Conservation (phyloP, 2,329 filamentous ascomycete species). For the Alternaria brassicicola region DNA sequence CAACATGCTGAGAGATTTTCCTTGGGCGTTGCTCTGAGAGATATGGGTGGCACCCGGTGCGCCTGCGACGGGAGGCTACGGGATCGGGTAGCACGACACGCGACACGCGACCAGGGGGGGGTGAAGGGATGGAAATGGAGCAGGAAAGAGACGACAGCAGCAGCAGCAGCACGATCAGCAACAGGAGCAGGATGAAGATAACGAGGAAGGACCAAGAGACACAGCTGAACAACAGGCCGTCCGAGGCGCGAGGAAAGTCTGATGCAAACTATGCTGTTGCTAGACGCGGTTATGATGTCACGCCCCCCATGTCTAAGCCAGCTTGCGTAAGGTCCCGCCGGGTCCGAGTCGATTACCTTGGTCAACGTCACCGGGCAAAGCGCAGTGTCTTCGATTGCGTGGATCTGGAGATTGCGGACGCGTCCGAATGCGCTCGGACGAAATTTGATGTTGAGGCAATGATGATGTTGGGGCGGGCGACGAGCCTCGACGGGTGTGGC, state of each 20-base stretch:
- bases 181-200: constrained; percentile 3
- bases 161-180: constrained; percentile 3
- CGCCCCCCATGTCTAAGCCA: constrained; percentile 6
- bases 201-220: constrained; percentile 5
- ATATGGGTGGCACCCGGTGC: not conserved
- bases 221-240: constrained; percentile 4
- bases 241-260: constrained; percentile 10
- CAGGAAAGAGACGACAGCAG: not conserved
- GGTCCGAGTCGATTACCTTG: constrained; percentile 3
- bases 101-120: constrained; percentile 7
- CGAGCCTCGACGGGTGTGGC: constrained; percentile 4
- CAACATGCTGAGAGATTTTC: constrained; percentile 34
- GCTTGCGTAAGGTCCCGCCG: constrained; percentile 16
- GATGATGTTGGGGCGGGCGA: constrained; percentile 3
- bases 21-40: not conserved
- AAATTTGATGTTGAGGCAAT: not conserved
- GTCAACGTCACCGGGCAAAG: constrained; percentile 15
- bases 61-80: constrained; percentile 8
- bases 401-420: not conserved
- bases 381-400: constrained; percentile 2
- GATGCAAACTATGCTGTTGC: constrained; percentile 11
- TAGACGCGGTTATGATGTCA: constrained; percentile 21
- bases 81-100: constrained; percentile 5
- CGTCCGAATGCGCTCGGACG: not conserved
- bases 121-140: not conserved